These are phyloP conservation scores for Sungouiella blattae DNA, from an alignment of 805 yeast species.

Conservation along the genomic window DNA sequence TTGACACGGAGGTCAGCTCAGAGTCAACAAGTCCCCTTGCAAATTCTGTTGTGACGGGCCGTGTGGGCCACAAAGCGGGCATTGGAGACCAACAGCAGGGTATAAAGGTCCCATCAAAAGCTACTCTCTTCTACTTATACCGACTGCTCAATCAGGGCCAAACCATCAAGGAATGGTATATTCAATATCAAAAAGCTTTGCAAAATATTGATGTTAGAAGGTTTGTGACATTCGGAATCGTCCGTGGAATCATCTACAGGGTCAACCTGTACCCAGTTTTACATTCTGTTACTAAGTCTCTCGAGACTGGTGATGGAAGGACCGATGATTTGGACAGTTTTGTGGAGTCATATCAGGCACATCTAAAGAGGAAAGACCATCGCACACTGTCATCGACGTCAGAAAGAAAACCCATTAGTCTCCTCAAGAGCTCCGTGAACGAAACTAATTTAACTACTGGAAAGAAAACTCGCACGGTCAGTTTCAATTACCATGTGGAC, in stretches of 20 bases:
- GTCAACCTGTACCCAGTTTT: constrained; percentile 73
- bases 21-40: constrained; percentile 12
- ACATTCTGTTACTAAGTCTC: constrained; percentile 33
- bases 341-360: constrained; percentile 8
- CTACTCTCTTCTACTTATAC: constrained; percentile 69
- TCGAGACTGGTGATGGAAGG: constrained; percentile 22
- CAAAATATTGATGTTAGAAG: constrained; percentile 75
- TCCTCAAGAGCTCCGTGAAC: constrained; percentile 12
- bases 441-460: constrained; percentile 19
- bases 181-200: constrained; percentile 56
- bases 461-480: constrained; percentile 26
- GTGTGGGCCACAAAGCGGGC: not conserved
- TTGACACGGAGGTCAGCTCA: not conserved
- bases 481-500: constrained; percentile 27
- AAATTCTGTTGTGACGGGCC: not conserved
- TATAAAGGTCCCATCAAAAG: constrained; percentile 52
- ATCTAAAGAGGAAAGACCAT: constrained; percentile 2
- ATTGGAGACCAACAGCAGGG: constrained; percentile 5
- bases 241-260: constrained; percentile 77
- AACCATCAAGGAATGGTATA: constrained; percentile 77
- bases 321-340: constrained; percentile 10
- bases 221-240: constrained; percentile 81
- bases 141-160: constrained; percentile 75
- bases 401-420: constrained; percentile 5
- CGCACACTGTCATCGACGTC: not conserved